Evolutionary conservation across 2,329 filamentous ascomycete genomes (phyloP).

Genomic region (Colletotrichum sp.): DNA sequence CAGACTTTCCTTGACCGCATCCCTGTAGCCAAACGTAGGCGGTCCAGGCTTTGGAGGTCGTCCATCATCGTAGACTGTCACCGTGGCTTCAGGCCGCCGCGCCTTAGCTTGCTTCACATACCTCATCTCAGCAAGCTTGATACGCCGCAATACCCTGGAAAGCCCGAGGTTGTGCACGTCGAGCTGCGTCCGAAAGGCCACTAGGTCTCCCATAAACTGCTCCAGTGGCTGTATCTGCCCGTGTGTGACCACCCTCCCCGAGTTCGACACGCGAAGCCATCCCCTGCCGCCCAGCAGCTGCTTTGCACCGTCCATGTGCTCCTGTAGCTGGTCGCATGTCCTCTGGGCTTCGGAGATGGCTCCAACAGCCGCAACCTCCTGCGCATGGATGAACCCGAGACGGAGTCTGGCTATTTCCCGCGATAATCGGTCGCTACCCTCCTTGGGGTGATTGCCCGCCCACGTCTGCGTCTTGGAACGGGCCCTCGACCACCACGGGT

Average conservation of each 20-base stretch:
- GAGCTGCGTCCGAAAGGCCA: not conserved
- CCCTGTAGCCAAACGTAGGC: not conserved
- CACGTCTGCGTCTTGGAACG: not conserved
- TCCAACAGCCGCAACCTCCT: not conserved
- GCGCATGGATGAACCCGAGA: not conserved
- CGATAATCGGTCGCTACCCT: not conserved
- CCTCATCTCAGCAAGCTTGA: not conserved
- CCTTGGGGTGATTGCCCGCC: not conserved
- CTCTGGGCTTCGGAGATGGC: not conserved
- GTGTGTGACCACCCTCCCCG: not conserved
- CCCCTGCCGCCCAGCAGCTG: not conserved
- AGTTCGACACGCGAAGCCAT: not conserved
- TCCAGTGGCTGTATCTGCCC: not conserved
- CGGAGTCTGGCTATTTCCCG: not conserved
- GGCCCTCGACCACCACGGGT: not conserved
- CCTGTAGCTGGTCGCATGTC: not conserved
- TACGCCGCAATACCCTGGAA: not conserved
- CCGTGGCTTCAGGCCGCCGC: not conserved
- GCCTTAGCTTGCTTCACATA: not conserved
- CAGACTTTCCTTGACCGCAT: not conserved
- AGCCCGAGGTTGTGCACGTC: not conserved
- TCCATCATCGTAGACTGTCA: not conserved
- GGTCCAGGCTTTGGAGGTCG: not conserved
- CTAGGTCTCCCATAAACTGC: not conserved
- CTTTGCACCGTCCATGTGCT: not conserved